Percentiles rank a stretch among this genome's conserved stretches.
These are phyloP conservation scores for Xylaria sp. DNA, from an alignment of 2,329 filamentous ascomycete species.

Conservation along the genomic window DNA sequence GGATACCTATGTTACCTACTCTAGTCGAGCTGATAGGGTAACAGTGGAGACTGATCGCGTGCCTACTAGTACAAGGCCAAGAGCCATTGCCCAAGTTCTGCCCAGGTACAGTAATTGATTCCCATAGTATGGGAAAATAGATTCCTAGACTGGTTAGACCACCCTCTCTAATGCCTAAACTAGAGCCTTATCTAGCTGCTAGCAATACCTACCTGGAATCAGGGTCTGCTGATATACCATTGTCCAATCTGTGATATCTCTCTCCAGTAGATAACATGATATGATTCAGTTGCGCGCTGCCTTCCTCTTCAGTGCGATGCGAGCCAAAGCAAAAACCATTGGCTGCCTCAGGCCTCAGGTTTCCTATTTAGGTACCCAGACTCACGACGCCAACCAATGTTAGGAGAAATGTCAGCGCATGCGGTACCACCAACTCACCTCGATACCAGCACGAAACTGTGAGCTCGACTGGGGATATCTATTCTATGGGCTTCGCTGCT, in stretches of 20 bases:
- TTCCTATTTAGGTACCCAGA: background rate
- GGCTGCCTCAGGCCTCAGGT: conserved; percentile 1
- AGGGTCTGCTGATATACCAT: background rate
- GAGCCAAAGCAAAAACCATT: conserved; percentile 2
- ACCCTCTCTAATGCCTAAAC: background rate
- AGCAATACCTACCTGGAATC: background rate
- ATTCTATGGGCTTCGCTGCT: background rate
- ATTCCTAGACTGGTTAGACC: conserved; percentile 7
- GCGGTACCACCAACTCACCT: too few relatives aligned
- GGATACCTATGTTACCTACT: background rate
- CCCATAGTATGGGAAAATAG: background rate
- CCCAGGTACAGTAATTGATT: too few relatives aligned
- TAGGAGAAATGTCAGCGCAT: too few relatives aligned
- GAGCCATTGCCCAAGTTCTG: background rate
- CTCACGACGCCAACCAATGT: background rate
- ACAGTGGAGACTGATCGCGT: conserved; percentile 10
- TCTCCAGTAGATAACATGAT: background rate
- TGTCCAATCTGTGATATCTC: background rate
- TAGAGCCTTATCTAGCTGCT: background rate
- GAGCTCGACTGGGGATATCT: too few relatives aligned
- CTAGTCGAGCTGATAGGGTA: conserved; percentile 13
- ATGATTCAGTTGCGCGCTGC: background rate
- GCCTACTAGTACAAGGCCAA: background rate
- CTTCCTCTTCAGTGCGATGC: background rate
- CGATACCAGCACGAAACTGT: too few relatives aligned